Conservation (phyloP, 1,284 basidiomycete species). For the Sporisorium sorghi region DNA sequence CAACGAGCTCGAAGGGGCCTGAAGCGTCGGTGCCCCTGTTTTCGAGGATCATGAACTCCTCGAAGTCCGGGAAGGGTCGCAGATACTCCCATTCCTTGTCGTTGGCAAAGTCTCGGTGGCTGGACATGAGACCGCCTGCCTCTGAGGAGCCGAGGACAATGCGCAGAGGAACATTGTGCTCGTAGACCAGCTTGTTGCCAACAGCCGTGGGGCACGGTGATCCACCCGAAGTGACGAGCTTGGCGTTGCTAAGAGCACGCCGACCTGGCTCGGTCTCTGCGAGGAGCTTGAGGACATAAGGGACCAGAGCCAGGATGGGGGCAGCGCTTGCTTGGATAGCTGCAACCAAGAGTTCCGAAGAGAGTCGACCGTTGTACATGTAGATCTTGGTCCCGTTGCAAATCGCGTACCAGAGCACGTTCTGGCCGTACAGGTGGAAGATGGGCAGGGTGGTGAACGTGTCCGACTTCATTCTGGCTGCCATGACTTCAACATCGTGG, state of each 20-base stretch:
- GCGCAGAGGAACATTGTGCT: constrained; percentile 73
- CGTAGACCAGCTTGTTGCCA: constrained; percentile 73
- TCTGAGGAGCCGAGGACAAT: constrained; percentile 72
- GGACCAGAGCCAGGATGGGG: constrained; percentile 68
- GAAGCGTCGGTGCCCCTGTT: constrained; percentile 13
- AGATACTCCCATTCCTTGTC: constrained; percentile 78
- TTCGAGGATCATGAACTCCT: constrained; percentile 17
- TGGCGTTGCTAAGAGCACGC: constrained; percentile 71
- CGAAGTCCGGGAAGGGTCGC: constrained; percentile 55
- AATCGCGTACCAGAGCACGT: neutral
- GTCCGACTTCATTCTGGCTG: neutral
- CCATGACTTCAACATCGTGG: neutral
- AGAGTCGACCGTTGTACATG: constrained; percentile 16
- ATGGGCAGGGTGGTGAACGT: constrained; percentile 24
- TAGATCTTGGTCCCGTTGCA: neutral
- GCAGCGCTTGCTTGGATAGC: constrained; percentile 6
- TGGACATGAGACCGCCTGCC: constrained; percentile 70
- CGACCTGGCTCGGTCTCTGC: constrained; percentile 73
- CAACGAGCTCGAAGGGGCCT: constrained; percentile 73
- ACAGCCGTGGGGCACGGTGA: constrained; percentile 71
- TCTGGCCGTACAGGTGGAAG: constrained; percentile 32
- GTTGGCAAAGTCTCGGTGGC: constrained; percentile 72
- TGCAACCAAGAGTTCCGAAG: constrained; percentile 5
- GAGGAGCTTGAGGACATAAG: constrained; percentile 72
- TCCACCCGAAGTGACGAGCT: constrained; percentile 73